Evolutionary conservation across 2,329 filamentous ascomycete genomes (phyloP), one percentile per base, ranked within the genome.

Genomic region (Cadophora luteo-olivacea): DNA sequence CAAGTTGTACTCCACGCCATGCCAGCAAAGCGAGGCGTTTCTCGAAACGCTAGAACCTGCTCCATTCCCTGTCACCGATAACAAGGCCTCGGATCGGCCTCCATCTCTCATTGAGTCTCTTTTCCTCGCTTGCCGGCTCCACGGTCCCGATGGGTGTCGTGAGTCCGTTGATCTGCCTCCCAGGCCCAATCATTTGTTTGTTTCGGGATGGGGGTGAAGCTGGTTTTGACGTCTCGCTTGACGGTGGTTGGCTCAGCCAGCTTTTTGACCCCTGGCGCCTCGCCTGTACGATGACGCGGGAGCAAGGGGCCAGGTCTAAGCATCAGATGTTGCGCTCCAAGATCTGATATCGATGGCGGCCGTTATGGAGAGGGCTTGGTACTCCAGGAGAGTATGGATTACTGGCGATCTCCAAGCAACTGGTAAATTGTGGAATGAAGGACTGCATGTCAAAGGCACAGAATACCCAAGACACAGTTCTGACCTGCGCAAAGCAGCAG

Each of bases 251-350:
- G 58, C 41, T n/a, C 36, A 48, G 68, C 48, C 67, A 69, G 67
- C 29, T 66, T 58, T 62, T 60, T 29, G 41, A 70, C 67, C 67
- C 67, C 61, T 66, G 69, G 24, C 61, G 36, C 45, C 63, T 64
- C 38, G 60, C 51, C 63, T 68, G 69, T 62, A 38, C 54, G 55
- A 70, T 69, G 69, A 70, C 67, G 41, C 29, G 22, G 32, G 16
- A 8, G 38, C 57, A 57, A 24, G 57, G 64, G 38, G 45, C 11
- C 36, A 33, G 9, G n/a, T 14, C 32, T 54, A 54, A 60, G 54
- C 38, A 45, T n/a, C 41, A 54, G 36, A 54, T 29, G 55, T 41
- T 22, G 55, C n/a, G 41, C 32, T 51, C 45, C 55, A 66, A 66
- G 64, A 61, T 54, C 48, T 61, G 55, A 52, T 61, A 45, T 54